Evolutionary conservation across 768 basidiomycete genomes (phyloP).

Genomic region (Symmetrospora coprosmae): DNA sequence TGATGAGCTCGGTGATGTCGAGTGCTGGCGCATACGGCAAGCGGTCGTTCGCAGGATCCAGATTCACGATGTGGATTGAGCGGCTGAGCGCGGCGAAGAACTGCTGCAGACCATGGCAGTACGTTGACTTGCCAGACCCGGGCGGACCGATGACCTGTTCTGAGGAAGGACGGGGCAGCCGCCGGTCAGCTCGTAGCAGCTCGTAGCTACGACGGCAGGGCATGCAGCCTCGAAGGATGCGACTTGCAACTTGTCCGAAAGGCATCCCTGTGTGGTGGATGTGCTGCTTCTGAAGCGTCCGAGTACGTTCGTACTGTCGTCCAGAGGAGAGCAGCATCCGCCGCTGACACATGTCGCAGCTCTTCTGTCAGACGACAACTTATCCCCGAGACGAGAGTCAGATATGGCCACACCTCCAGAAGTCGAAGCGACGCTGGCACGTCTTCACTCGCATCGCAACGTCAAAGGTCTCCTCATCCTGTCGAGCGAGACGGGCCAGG

Average conservation of each 20-base stretch:
- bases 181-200: neutral
- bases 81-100: slow-evolving; percentile 73
- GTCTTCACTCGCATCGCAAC: slow-evolving; percentile 36
- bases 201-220: neutral
- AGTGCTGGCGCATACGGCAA: slow-evolving; percentile 85
- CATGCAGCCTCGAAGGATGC: neutral
- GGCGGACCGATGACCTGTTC: slow-evolving; percentile 39
- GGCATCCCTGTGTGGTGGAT: slow-evolving; percentile 20
- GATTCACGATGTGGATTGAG: slow-evolving; percentile 78
- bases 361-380: neutral
- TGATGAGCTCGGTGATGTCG: slow-evolving; percentile 70
- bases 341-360: neutral
- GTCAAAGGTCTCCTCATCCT: slow-evolving; percentile 39
- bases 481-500: slow-evolving; percentile 28
- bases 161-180: neutral
- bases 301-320: neutral
- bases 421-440: slow-evolving; percentile 35
- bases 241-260: slow-evolving; percentile 28
- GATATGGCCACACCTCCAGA: slow-evolving; percentile 30
- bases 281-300: neutral
- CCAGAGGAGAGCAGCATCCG: neutral
- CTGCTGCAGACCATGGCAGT: slow-evolving; percentile 41
- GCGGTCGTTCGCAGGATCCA: slow-evolving; percentile 83
- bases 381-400: neutral
- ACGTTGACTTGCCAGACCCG: slow-evolving; percentile 41